Evolutionary conservation across 1,284 basidiomycete genomes (phyloP).

Genomic region (Sanguinoderma infundibulare): DNA sequence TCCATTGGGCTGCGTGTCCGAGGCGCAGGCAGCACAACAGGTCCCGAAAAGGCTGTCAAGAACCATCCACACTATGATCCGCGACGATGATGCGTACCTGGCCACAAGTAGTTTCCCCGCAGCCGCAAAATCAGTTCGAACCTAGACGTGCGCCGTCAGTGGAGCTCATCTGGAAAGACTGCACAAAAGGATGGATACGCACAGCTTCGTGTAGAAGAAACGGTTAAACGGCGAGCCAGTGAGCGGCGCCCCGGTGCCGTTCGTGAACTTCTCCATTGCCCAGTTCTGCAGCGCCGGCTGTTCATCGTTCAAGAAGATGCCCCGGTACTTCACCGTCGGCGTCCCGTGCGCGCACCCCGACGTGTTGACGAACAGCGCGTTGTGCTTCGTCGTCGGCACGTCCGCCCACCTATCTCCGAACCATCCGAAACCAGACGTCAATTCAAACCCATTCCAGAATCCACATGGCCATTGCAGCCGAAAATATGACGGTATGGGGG

Average conservation of each 20-base stretch:
- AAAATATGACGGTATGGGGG: too few relatives aligned
- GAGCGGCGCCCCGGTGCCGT: conserved; percentile 56
- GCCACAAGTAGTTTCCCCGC: conserved; percentile 76
- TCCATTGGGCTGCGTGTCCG: conserved; percentile 23
- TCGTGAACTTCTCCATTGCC: conserved; percentile 70
- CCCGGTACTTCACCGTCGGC: conserved; percentile 75
- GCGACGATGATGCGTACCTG: conserved; percentile 25
- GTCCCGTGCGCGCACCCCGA: conserved; percentile 65
- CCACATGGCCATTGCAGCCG: neutral
- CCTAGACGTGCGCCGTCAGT: conserved; percentile 37
- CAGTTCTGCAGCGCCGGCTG: conserved; percentile 48
- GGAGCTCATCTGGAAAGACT: neutral
- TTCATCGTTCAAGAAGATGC: conserved; percentile 57
- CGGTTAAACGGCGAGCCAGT: conserved; percentile 64
- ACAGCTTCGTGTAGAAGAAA: conserved; percentile 67
- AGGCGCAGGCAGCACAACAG: neutral
- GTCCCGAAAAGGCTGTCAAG: neutral
- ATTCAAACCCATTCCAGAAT: too few relatives aligned
- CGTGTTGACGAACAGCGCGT: conserved; percentile 52
- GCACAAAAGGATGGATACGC: conserved; percentile 25
- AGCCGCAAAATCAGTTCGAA: conserved; percentile 72
- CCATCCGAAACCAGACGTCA: too few relatives aligned
- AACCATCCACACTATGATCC: too few relatives aligned
- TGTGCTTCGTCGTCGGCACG: conserved; percentile 58
- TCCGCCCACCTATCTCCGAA: conserved; percentile 65